Conservation (phyloP, 805 yeast genomes). For the Wickerhamiella lipophila region DNA sequence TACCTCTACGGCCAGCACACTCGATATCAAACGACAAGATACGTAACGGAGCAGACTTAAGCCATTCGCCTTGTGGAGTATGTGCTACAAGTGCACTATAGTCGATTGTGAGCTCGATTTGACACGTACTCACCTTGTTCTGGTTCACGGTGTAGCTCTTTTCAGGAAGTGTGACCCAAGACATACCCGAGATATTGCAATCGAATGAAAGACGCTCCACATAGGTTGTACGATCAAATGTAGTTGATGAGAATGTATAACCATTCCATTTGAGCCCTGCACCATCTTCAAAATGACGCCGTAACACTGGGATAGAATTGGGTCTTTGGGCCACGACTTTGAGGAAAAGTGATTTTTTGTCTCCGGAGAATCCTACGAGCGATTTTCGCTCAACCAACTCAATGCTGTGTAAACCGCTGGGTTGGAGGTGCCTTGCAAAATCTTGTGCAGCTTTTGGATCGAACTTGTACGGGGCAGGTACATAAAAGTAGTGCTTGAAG, state of each 20-base stretch:
- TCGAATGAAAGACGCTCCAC: constrained; percentile 82
- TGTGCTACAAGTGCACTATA: constrained; percentile 63
- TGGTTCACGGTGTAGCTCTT: constrained; percentile 39
- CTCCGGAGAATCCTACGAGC: constrained; percentile 87
- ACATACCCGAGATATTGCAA: constrained; percentile 84
- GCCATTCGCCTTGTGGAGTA: constrained; percentile 86
- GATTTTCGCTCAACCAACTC: constrained; percentile 65
- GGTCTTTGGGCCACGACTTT: constrained; percentile 59
- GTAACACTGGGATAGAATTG: constrained; percentile 48
- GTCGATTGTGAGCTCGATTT: constrained; percentile 64
- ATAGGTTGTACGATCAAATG: constrained; percentile 86
- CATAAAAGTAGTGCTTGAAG: constrained; percentile 79
- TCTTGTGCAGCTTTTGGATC: constrained; percentile 42
- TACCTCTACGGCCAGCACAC: constrained; percentile 95
- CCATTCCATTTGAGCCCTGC: constrained; percentile 1
- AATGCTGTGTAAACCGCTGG: constrained; percentile 30
- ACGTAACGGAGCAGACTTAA: constrained; percentile 84
- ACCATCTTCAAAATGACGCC: constrained; percentile 59
- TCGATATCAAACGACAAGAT: constrained; percentile 92
- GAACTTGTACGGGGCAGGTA: constrained; percentile 78
- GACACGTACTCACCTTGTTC: constrained; percentile 54
- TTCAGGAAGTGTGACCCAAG: constrained; percentile 85
- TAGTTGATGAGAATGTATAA: constrained; percentile 26
- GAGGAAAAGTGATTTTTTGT: constrained; percentile 62
- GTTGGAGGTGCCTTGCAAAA: constrained; percentile 19